These are phyloP conservation scores for Scheffersomyces segobiensis DNA, from an alignment of 1,139 yeast species.

Conservation along the genomic window DNA sequence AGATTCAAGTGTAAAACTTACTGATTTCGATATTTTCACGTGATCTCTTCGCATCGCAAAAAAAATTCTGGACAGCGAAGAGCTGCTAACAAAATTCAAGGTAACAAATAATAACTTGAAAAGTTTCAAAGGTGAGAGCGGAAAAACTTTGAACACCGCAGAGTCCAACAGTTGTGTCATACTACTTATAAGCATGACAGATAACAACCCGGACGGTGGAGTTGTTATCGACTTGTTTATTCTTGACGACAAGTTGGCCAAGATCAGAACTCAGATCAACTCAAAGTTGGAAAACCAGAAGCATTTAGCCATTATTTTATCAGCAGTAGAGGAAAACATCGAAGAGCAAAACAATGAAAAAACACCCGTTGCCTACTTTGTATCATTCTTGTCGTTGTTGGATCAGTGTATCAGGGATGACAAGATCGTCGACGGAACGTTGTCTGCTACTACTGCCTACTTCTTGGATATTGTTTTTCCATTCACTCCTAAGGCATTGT, in stretches of 20 bases:
- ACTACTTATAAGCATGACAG: constrained; percentile 15
- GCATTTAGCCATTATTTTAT: constrained; percentile 66
- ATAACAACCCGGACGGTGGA: constrained; percentile 50
- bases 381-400: constrained; percentile 76
- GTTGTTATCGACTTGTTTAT: constrained; percentile 39
- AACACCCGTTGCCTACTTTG: constrained; percentile 74
- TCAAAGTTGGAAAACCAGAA: constrained; percentile 86
- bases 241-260: constrained; percentile 66
- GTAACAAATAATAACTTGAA: background rate
- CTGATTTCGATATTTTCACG: background rate
- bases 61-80: background rate
- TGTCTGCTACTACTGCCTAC: constrained; percentile 79
- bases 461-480: constrained; percentile 81
- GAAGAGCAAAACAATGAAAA: constrained; percentile 64
- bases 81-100: background rate
- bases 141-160: background rate
- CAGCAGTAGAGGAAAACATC: constrained; percentile 89
- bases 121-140: background rate
- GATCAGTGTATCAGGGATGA: constrained; percentile 70
- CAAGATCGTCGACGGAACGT: constrained; percentile 52
- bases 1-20: background rate
- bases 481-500: constrained; percentile 64
- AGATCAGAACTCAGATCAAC: constrained; percentile 66
- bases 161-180: constrained; percentile 7
- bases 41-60: constrained; percentile 1